Base-by-base conservation (phyloP, 2,329 filamentous ascomycete species). In the Xylaria sp. region DNA sequence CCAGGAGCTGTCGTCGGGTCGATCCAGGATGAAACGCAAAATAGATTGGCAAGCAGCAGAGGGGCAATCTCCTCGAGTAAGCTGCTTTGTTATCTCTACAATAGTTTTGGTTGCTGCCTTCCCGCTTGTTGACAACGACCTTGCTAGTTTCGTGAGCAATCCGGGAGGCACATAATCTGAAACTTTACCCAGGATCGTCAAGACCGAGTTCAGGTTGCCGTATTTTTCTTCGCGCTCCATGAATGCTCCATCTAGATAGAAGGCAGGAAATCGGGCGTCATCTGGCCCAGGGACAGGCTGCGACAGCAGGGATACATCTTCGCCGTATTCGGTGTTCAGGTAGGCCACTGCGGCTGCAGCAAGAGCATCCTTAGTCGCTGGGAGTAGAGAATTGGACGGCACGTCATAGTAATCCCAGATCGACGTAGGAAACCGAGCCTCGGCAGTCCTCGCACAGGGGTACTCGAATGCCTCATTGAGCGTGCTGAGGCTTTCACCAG, bases 1-100 rank as follows among this genome's bases (percentile, higher is more conserved):
- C 69, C 68, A 73, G 1, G 69, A 66, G 39, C 68, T 73, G 19
- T 68, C 62, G 5, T 67, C 63, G 2, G 54, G 54, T 7, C 62
- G 53, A 3, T 72, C 55, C 13, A 73, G 39, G 2, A 73, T 54
- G 8, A 73, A 39, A 16, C 69, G 52, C 2, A 60, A 63, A 3
- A 74, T 63, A 1, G 72, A 65, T 0, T 67, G 61, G 5, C 61
- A 65, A 0, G 72, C 72, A 1, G 66, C 45, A 1, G 53, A 50
- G 0, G 72, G 72, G 18, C 63, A 62, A 16, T 73, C 70, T 20
- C 69, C 65, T 1, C 38, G 43, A 1, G 67, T 54, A 5, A 74
- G 24, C 21, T 44, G 21, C 18, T 19, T 34, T 44, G 16, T 54
- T 17, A 68, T 60, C 1, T n/a, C 8, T 13, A 63, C 18, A 7